Percentiles rank a stretch among this genome's conserved stretches.
phyloP scores from a whole-genome alignment of 208 protist species.

The Balamuthia mandrillaris region DNA sequence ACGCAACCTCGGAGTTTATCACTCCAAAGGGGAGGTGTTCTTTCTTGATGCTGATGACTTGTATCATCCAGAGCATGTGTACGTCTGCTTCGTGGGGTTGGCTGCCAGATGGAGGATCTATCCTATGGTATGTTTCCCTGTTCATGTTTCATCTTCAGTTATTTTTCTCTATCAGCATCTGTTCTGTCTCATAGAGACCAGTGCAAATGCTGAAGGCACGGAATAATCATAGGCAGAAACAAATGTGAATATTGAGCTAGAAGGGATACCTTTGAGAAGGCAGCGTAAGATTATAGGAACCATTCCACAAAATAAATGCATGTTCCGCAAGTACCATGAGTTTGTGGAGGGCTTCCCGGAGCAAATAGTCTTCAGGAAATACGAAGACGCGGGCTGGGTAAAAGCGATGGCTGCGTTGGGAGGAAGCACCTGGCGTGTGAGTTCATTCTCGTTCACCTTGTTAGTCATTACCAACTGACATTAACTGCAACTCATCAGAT shows the following conservation, averaged over 20 bases:
- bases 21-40: not conserved
- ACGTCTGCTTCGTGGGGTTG: not conserved
- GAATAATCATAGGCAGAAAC: not conserved
- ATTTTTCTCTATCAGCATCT: not conserved
- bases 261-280: not conserved
- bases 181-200: not conserved
- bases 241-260: not conserved
- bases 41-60: conserved; percentile 2
- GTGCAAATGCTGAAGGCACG: not conserved
- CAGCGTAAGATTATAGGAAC: conserved; percentile 15
- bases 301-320: not conserved
- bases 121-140: not conserved
- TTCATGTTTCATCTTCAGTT: not conserved
- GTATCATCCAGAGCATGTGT: not conserved
- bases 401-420: not conserved
- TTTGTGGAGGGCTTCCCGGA: conserved; percentile 12
- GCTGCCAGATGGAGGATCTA: no score
- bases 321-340: not conserved
- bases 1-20: not conserved
- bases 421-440: not conserved
- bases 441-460: no score
- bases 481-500: no score
- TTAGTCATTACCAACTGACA: no score
- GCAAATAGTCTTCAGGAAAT: not conserved
- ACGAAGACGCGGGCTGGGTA: conserved; percentile 16